phyloP scores from a whole-genome alignment of 2,329 filamentous ascomycete genomes.

The Colletotrichum euphorbiae region DNA sequence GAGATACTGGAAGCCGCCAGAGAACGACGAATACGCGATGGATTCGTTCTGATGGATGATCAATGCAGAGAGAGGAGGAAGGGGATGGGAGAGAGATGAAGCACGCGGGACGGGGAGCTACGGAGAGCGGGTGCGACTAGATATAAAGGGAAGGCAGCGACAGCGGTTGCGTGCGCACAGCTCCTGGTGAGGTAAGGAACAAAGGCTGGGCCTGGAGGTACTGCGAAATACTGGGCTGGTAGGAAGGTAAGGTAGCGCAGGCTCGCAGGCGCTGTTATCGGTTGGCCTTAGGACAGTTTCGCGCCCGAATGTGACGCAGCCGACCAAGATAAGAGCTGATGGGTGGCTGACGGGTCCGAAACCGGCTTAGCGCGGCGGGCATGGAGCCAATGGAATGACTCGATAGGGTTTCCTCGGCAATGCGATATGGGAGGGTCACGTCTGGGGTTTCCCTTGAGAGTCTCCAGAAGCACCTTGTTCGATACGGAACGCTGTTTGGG shows the following conservation, averaged over 20 bases:
- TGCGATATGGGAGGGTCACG: slow-evolving; percentile 43
- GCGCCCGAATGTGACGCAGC: slow-evolving; percentile 41
- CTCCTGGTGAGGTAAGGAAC: slow-evolving; percentile 35
- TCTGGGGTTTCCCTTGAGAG: slow-evolving; percentile 37
- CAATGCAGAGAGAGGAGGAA: slow-evolving; percentile 35
- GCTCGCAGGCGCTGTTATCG: not conserved
- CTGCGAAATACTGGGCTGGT: too few species aligned
- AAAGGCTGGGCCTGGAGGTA: not conserved
- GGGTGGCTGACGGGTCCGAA: slow-evolving; percentile 43
- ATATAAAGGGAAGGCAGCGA: slow-evolving; percentile 43
- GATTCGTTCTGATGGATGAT: slow-evolving; percentile 40
- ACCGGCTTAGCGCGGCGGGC: slow-evolving; percentile 43
- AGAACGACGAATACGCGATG: slow-evolving; percentile 40
- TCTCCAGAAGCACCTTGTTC: slow-evolving; percentile 24
- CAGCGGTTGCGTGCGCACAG: slow-evolving; percentile 42
- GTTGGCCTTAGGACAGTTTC: slow-evolving; percentile 32
- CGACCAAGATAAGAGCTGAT: slow-evolving; percentile 41
- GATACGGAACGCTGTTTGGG: slow-evolving; percentile 24
- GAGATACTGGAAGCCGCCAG: slow-evolving; percentile 40
- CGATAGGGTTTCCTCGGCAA: slow-evolving; percentile 46
- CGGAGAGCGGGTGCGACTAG: slow-evolving; percentile 41
- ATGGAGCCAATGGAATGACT: slow-evolving; percentile 43
- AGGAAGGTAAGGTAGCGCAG: not conserved
- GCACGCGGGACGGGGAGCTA: slow-evolving; percentile 43
- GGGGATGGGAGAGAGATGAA: slow-evolving; percentile 46